phyloP scores from a whole-genome alignment of 73 alveolate genomes.

The Tetrahymena borealis region DNA sequence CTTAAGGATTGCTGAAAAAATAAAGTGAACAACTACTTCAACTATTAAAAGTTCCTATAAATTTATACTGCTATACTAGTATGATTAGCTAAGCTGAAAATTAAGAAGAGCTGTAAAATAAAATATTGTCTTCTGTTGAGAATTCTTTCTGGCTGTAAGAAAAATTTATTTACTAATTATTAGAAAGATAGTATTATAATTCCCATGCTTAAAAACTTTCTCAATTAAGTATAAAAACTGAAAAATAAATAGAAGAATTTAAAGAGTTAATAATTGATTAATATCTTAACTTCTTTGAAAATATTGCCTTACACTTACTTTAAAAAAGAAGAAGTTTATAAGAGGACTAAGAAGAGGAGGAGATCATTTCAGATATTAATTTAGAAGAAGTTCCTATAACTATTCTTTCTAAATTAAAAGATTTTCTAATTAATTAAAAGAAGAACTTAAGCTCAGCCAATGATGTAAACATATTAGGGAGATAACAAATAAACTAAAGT shows the following conservation, averaged over 20 bases:
- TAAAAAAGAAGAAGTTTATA: background rate
- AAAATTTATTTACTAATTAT: background rate
- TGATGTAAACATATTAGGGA: background rate
- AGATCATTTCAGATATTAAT: background rate
- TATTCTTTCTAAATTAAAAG: background rate
- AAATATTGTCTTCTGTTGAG: background rate
- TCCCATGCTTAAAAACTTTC: no score
- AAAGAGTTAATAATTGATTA: background rate
- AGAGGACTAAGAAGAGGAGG: no score
- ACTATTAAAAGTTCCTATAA: background rate
- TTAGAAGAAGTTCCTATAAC: background rate
- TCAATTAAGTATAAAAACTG: background rate
- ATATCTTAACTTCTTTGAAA: background rate
- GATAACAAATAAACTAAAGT: background rate
- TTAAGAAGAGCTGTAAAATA: background rate
- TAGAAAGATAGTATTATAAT: background rate
- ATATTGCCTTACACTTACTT: background rate
- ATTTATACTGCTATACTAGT: background rate
- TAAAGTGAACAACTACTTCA: background rate
- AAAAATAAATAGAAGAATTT: background rate
- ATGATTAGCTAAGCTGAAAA: background rate
- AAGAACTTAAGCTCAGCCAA: background rate
- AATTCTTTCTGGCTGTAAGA: background rate
- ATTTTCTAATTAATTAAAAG: background rate
- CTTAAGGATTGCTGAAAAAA: background rate